phyloP scores from a whole-genome alignment of 257 asterid genomes.

The Craterostigma plantagineum region DNA sequence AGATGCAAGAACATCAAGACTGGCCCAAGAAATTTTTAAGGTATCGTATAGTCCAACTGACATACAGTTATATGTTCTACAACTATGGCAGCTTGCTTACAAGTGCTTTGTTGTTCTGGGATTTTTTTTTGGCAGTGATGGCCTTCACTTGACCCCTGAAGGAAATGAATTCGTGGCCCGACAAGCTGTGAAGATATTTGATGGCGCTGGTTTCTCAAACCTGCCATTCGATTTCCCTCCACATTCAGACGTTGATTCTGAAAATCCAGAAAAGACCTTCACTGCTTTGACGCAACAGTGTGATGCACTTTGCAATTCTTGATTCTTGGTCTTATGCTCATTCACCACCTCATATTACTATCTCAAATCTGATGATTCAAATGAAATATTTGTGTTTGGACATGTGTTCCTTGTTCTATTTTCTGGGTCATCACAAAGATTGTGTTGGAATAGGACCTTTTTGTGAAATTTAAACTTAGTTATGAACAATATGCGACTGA shows the following conservation, averaged over 20 bases:
- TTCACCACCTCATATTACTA: no score
- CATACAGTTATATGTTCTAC: not conserved
- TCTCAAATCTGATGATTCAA: no score
- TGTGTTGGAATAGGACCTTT: no score
- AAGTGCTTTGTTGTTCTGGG: no score
- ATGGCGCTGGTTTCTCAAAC: constrained; percentile 35
- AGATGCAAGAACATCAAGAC: constrained; percentile 67
- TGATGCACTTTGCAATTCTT: constrained; percentile 11
- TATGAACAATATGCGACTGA: no score
- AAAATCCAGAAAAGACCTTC: constrained; percentile 49
- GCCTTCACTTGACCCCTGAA: constrained; percentile 68
- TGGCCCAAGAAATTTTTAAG: constrained; percentile 59
- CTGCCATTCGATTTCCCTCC: constrained; percentile 61
- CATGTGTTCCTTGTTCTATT: no score
- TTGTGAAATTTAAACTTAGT: no score
- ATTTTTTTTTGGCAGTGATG: constrained; percentile 42
- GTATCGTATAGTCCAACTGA: not conserved
- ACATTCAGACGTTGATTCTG: constrained; percentile 46
- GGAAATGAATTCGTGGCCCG: constrained; percentile 50
- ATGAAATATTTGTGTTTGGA: no score
- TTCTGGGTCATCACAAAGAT: no score
- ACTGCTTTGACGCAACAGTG: constrained; percentile 13
- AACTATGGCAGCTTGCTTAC: no score
- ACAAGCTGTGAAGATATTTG: constrained; percentile 40
- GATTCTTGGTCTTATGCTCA: not conserved